phyloP scores from a whole-genome alignment of 1,139 yeast genomes.

The Magnusiomyces paraingens region DNA sequence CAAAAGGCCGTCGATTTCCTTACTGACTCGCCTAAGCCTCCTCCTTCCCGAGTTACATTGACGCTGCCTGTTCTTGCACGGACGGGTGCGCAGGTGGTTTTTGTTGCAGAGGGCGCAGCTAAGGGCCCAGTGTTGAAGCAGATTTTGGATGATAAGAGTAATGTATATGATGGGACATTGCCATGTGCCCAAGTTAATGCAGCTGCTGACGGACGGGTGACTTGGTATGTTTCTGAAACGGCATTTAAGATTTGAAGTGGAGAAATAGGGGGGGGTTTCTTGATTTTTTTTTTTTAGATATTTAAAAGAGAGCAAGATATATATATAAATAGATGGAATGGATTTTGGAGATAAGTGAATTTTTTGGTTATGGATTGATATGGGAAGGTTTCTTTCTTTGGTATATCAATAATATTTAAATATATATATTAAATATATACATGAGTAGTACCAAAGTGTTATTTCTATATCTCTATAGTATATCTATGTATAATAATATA shows the following conservation, averaged over 20 bases:
- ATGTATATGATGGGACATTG: conserved; percentile 31
- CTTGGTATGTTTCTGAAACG: conserved; percentile 76
- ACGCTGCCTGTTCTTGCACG: conserved; percentile 55
- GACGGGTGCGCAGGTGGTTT: conserved; percentile 52
- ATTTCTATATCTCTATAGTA: too few relatives aligned
- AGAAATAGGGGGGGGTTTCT: background rate
- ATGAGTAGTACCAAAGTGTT: too few relatives aligned
- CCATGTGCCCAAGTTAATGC: conserved; percentile 73
- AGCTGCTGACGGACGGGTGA: conserved; percentile 40
- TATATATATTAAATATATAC: background rate
- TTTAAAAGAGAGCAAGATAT: background rate
- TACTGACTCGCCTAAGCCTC: conserved; percentile 68
- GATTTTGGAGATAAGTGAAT: background rate
- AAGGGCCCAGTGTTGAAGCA: conserved; percentile 69
- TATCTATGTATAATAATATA: too few relatives aligned
- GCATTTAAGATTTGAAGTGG: conserved; percentile 40
- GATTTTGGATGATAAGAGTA: conserved; percentile 51
- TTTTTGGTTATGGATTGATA: too few relatives aligned
- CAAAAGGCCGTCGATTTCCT: conserved; percentile 37
- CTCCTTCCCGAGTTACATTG: conserved; percentile 67
- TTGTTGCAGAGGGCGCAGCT: conserved; percentile 85
- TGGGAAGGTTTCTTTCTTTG: background rate
- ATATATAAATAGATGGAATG: background rate
- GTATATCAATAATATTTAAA: background rate
- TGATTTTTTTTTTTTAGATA: background rate